Conservation (phyloP, 108 stramenopile genomes). For the Nitzschia sp. region DNA sequence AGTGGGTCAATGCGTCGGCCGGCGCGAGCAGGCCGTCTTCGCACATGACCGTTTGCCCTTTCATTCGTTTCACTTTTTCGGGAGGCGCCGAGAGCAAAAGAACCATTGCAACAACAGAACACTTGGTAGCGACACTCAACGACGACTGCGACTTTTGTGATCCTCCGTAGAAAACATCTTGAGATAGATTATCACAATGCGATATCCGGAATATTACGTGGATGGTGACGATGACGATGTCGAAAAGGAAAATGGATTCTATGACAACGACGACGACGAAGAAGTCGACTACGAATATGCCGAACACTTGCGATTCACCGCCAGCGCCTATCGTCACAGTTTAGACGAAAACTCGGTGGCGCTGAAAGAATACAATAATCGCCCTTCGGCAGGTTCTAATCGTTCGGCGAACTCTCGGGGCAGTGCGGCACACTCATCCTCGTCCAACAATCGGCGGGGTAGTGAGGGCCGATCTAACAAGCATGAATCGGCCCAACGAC, state of each 20-base stretch:
- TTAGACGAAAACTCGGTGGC: neutral
- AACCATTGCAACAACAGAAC: no score
- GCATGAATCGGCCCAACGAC: neutral
- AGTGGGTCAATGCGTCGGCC: neutral
- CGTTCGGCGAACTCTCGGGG: neutral
- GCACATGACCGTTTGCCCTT: neutral
- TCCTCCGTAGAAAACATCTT: no score
- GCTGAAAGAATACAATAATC: neutral
- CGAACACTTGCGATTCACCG: conserved; percentile 13
- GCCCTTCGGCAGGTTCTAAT: no score
- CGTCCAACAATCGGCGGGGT: neutral
- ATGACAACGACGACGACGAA: neutral
- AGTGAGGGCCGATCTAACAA: neutral
- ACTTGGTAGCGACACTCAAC: no score
- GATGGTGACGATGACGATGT: neutral
- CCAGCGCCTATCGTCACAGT: conserved; percentile 1
- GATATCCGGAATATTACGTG: neutral
- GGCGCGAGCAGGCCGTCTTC: neutral
- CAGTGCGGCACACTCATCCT: neutral
- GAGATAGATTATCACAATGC: no score
- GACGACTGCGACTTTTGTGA: no score
- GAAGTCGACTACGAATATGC: neutral
- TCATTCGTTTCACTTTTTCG: no score
- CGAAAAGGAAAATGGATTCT: conserved; percentile 4
- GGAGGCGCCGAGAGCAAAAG: no score